Evolutionary conservation across 805 yeast genomes (phyloP).

Genomic region (Barnettozyma vustinii): DNA sequence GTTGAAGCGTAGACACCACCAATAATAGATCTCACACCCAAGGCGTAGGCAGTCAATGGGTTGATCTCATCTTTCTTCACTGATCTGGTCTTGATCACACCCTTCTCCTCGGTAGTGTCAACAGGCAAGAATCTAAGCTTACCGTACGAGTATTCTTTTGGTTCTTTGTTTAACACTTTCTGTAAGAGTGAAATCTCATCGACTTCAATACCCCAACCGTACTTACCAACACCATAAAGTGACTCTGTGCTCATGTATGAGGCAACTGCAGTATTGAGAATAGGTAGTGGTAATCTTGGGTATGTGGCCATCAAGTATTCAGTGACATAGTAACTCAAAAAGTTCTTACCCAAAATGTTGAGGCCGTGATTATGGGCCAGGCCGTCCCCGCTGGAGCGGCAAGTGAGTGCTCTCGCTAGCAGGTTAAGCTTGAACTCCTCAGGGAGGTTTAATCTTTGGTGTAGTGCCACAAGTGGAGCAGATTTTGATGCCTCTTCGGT

Average conservation of each 20-base stretch:
- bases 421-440: constrained; percentile 51
- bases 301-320: constrained; percentile 70
- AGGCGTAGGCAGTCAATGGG: constrained; percentile 39
- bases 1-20: constrained; percentile 77
- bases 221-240: constrained; percentile 58
- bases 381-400: constrained; percentile 37
- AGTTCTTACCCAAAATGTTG: constrained; percentile 73
- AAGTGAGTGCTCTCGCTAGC: constrained; percentile 76
- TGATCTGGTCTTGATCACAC: constrained; percentile 44
- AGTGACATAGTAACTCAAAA: constrained; percentile 68
- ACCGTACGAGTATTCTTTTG: constrained; percentile 63
- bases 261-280: constrained; percentile 70
- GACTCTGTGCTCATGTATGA: constrained; percentile 67
- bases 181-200: constrained; percentile 61
- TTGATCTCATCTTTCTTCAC: constrained; percentile 23
- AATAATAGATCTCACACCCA: constrained; percentile 74
- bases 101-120: constrained; percentile 36
- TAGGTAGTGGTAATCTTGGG: constrained; percentile 85
- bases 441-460: constrained; percentile 68
- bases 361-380: constrained; percentile 73
- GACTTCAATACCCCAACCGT: constrained; percentile 81
- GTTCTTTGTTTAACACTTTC: constrained; percentile 63
- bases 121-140: constrained; percentile 47
- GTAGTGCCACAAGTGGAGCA: constrained; percentile 74
- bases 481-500: constrained; percentile 53